Evolutionary conservation across 768 basidiomycete species (phyloP).

Genomic region (Daedaleopsis nitida): DNA sequence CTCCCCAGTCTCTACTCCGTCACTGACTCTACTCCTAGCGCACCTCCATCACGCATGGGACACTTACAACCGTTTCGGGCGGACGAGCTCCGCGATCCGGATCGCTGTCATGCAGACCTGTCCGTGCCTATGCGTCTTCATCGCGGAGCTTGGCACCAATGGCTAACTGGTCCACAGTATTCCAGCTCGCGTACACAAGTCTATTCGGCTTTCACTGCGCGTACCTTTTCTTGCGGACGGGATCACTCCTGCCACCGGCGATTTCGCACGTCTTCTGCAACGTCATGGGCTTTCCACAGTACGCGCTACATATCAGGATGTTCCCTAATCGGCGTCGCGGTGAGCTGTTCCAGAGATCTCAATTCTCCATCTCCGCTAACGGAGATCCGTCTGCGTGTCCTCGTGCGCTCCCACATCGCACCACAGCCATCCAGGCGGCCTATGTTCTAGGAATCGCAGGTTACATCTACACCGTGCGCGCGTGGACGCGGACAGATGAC

Average conservation of each 20-base stretch:
- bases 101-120: slow-evolving; percentile 58
- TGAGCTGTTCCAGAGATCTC: slow-evolving; percentile 37
- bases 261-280: slow-evolving; percentile 92
- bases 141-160: slow-evolving; percentile 10
- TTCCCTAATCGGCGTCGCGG: slow-evolving; percentile 55
- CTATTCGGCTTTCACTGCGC: slow-evolving; percentile 89
- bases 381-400: slow-evolving; percentile 5
- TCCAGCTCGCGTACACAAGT: slow-evolving; percentile 90
- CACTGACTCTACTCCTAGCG: slow-evolving; percentile 46
- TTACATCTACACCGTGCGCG: slow-evolving; percentile 54
- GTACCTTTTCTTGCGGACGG: slow-evolving; percentile 84
- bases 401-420: slow-evolving; percentile 1
- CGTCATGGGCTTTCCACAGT: slow-evolving; percentile 85
- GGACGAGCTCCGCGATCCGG: slow-evolving; percentile 62
- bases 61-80: slow-evolving; percentile 72
- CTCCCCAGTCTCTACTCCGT: neutral
- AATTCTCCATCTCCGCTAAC: slow-evolving; percentile 4
- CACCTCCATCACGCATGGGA: slow-evolving; percentile 95
- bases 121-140: slow-evolving; percentile 35
- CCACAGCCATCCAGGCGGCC: slow-evolving; percentile 51
- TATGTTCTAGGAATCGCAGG: slow-evolving; percentile 63
- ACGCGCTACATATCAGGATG: slow-evolving; percentile 52
- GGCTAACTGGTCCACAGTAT: slow-evolving; percentile 47
- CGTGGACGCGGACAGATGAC: slow-evolving; percentile 47
- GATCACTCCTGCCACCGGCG: slow-evolving; percentile 78